Conservation (phyloP, 179 eudicot species). For the Heliamphora pulchella region DNA sequence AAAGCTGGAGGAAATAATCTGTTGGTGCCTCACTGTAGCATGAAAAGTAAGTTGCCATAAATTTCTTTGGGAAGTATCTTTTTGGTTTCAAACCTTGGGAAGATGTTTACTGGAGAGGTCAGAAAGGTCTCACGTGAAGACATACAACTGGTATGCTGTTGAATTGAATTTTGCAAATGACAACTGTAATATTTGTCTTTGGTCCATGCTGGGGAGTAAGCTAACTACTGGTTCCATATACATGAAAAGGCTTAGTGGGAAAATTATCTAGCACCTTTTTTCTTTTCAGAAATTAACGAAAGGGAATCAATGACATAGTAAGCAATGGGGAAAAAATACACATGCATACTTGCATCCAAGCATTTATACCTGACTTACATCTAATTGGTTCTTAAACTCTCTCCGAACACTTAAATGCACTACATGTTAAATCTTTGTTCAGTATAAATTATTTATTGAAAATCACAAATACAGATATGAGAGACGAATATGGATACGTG, state of each 20-base stretch:
- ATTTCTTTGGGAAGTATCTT: not conserved
- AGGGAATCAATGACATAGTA: not conserved
- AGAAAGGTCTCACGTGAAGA: conserved; percentile 59
- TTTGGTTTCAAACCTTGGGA: conserved; percentile 9
- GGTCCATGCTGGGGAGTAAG: not conserved
- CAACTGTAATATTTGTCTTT: not conserved
- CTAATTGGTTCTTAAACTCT: not conserved
- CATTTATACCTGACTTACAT: not conserved
- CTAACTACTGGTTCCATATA: not conserved
- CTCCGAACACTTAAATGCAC: not conserved
- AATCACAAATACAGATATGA: too few relatives aligned
- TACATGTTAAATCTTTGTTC: too few relatives aligned
- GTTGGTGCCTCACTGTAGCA: conserved; percentile 1
- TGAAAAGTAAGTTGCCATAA: not conserved
- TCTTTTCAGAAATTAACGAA: not conserved
- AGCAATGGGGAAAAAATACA: not conserved
- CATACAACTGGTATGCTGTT: conserved; percentile 58
- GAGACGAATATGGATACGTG: too few relatives aligned
- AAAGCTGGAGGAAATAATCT: conserved; percentile 2
- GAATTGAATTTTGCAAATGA: not conserved
- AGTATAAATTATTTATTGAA: too few relatives aligned
- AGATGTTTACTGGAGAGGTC: conserved; percentile 60
- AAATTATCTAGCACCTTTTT: not conserved
- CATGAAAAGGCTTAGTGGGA: not conserved
- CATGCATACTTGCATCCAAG: not conserved